Base-by-base conservation (phyloP, 352 stramenopile genomes). In the Blastocystis sp. region DNA sequence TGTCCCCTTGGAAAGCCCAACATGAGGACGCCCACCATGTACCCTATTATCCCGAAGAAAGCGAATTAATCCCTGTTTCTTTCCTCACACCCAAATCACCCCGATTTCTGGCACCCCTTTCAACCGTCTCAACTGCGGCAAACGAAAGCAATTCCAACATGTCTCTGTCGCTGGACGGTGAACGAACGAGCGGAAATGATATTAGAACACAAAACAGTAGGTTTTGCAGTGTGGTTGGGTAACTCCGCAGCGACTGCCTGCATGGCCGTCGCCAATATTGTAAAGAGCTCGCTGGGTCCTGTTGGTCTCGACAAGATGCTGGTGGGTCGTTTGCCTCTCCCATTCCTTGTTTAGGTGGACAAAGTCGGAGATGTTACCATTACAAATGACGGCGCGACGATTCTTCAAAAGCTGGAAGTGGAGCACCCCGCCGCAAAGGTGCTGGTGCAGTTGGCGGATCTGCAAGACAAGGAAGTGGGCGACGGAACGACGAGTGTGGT, bases 371-470 rank as follows among this genome's bases (percentile, higher is more conserved):
- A 99, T 92, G 96, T 99, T 71, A 98, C 96, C 21, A 99, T 99
- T 91, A 99, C 97, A 21, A 99, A 99, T 92, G 97, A 99, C 90
- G 97, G 97, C 69, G 97, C 97, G n/a, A 99, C 97, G 54, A 99
- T 99, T 90, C 92, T 99, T 68, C 97, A 98, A 92, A 96, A 98
- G 89, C 92, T 99, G 48, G 96, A 99, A 89, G 97, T 99, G 10
- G 96, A 99, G 89, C 97, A 99, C 91, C 97, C 97, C 40, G 97
- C 97, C 1, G 97, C 96, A 42, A 98, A 98, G 87, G 95, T 99
- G 14, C 66, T 89, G 9, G 60, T 90, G 90, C 54, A 89, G 90
- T 92, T 99, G 19, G 96, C 96, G 0, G 94, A 97, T 64, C 92
- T 99, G 42, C 97, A 99, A 91, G 97, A 99, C 92, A 94, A 98